These are phyloP conservation scores for Oryza coarctata DNA, from an alignment of 176 grass and related monocot genomes.

Conservation along the genomic window DNA sequence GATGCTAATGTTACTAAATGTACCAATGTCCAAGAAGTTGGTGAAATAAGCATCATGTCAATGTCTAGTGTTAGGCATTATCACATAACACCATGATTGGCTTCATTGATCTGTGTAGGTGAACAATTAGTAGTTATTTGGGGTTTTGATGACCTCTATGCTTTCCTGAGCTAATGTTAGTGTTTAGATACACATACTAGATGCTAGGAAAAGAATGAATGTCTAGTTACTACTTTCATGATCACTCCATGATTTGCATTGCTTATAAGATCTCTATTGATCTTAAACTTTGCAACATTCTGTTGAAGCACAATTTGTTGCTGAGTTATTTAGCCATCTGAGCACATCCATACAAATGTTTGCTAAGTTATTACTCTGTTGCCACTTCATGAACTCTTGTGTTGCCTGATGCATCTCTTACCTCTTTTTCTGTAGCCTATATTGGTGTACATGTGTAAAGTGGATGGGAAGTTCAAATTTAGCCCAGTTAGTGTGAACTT, in stretches of 20 bases:
- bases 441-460: slow-evolving; percentile 91
- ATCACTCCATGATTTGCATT: background rate
- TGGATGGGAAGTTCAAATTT: slow-evolving; percentile 94
- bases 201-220: slow-evolving; percentile 2
- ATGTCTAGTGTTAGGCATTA: background rate
- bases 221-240: background rate
- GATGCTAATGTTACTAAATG: background rate
- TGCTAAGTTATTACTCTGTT: background rate
- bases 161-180: background rate
- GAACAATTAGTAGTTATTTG: background rate
- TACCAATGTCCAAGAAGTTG: slow-evolving; percentile 5
- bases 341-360: slow-evolving; percentile 2
- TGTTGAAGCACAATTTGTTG: background rate
- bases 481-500: slow-evolving; percentile 97
- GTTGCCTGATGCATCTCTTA: slow-evolving; percentile 25
- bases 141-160: background rate
- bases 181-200: background rate
- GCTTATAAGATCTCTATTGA: background rate
- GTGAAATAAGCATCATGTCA: background rate
- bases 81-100: background rate
- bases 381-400: slow-evolving; percentile 2
- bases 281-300: background rate
- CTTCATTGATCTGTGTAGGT: background rate
- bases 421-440: slow-evolving; percentile 68
- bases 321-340: background rate